A percentile compares a stretch with the other conserved stretches of the same genome.
Evolutionary conservation across 1,139 yeast species (phyloP).

Genomic region (Zygosaccharomyces sapae): DNA sequence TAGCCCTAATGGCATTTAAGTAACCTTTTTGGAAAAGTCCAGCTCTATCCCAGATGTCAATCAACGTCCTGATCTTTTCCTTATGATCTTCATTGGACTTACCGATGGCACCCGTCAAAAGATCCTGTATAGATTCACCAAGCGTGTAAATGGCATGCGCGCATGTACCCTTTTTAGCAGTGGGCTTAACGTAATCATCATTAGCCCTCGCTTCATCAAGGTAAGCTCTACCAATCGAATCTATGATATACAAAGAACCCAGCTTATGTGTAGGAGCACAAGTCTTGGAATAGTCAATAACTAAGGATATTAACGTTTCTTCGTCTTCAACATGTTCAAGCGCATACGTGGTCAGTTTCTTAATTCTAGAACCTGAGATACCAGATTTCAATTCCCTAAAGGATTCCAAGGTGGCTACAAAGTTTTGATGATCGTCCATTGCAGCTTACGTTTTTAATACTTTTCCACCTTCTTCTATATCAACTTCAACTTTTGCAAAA

Average conservation of each 20-base stretch:
- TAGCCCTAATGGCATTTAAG: slow-evolving; percentile 54
- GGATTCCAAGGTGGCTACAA: slow-evolving; percentile 68
- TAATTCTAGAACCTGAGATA: slow-evolving; percentile 92
- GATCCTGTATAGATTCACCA: slow-evolving; percentile 53
- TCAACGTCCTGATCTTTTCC: slow-evolving; percentile 73
- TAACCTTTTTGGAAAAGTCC: slow-evolving; percentile 63
- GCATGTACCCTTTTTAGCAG: slow-evolving; percentile 65
- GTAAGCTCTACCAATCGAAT: slow-evolving; percentile 83
- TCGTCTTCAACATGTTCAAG: slow-evolving; percentile 55
- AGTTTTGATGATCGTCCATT: slow-evolving; percentile 45
- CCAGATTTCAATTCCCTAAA: slow-evolving; percentile 79
- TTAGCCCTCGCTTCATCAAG: slow-evolving; percentile 66
- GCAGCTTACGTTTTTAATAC: slow-evolving; percentile 6
- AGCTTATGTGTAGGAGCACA: slow-evolving; percentile 80
- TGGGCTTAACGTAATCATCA: slow-evolving; percentile 43
- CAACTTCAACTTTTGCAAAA: background rate
- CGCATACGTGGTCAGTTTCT: slow-evolving; percentile 75
- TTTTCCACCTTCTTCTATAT: background rate
- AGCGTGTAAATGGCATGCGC: slow-evolving; percentile 68
- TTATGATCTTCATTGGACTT: slow-evolving; percentile 49
- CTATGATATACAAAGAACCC: slow-evolving; percentile 87
- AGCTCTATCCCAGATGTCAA: slow-evolving; percentile 91
- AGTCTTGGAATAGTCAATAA: slow-evolving; percentile 58
- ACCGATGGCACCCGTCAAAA: slow-evolving; percentile 57
- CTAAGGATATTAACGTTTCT: slow-evolving; percentile 28